Base-by-base conservation (phyloP, 2,329 filamentous ascomycete genomes). In the Cephalotrichum gorgonifer region DNA sequence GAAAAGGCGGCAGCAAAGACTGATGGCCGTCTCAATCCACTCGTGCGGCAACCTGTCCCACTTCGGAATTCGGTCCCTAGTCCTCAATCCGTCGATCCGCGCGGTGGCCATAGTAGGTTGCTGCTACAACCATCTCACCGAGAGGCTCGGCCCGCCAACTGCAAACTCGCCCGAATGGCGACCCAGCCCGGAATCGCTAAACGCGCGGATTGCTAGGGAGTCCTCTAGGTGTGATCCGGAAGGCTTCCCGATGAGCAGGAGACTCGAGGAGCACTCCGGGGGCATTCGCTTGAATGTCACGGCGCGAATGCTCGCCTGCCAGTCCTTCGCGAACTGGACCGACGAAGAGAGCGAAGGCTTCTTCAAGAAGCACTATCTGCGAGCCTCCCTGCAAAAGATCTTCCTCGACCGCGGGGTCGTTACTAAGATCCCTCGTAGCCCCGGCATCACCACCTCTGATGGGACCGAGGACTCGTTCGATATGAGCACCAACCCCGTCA, bases 1-100 rank as follows among this genome's bases (percentile, higher is more conserved):
- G 42, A 50, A 55, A 6, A 52, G 62, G 44, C 47, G 28, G 20
- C 27, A 43, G 20, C 69, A 73, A 52, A 69, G 68, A 9, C 72
- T 94, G 33, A 89, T 96, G 83, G 86, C 91, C 15, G 83, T 97
- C 27, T 97, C 93, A 0, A 87, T 98, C 17, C 93, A 98, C 64
- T 97, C 91, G 1, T 98, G 93, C 62, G 93, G 93, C 26, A 97
- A 98, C 57, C 80, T 98, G n/a, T 86, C 94, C 1, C 93, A 98
- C 64, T 90, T 94, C 61, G 93, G 87, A 9, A 83, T 98, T 50
- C 83, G 88, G 14, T 94, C 91, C 1, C 76, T 98, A 20, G 68
- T 90, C 2, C 69, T 94, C 50, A 97, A 96, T 61, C 84, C 86
- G 0, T 78, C 82, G 4, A 90, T 97, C 49, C 80, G 81, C 28